Percentiles rank a stretch among this genome's conserved stretches.
Conservation (phyloP, 2,329 filamentous ascomycete species). For the Aspergillus floridensis region DNA sequence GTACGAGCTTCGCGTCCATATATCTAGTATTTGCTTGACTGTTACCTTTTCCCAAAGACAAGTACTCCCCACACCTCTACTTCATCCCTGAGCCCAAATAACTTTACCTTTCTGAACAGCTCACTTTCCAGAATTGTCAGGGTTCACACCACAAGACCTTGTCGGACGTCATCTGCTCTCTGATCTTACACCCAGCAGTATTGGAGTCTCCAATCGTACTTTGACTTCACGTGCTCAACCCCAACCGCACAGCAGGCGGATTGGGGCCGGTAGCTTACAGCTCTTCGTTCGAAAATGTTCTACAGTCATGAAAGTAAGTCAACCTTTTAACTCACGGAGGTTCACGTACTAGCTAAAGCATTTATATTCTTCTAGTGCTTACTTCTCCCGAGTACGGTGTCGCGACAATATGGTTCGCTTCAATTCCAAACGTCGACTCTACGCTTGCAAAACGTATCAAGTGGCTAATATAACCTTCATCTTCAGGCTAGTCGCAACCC, state of each 20-base stretch:
- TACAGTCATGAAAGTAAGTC: conserved; percentile 88
- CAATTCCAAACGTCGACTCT: neutral
- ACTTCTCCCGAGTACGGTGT: conserved; percentile 86
- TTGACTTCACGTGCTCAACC: neutral
- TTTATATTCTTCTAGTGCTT: conserved; percentile 56
- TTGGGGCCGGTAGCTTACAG: neutral
- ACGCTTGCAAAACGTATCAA: too few species aligned
- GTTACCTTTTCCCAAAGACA: too few species aligned
- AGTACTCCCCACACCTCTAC: too few species aligned
- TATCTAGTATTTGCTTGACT: too few species aligned
- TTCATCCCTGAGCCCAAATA: too few species aligned
- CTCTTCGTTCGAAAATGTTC: conserved; percentile 63
- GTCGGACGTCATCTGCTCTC: neutral
- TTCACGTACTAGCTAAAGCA: neutral
- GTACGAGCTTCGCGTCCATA: too few species aligned
- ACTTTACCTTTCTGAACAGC: too few species aligned
- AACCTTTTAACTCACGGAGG: neutral
- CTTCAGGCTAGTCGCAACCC: conserved; percentile 81
- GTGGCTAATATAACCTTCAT: neutral
- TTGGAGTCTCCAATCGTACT: neutral
- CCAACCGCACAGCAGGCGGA: neutral
- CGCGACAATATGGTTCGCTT: conserved; percentile 77
- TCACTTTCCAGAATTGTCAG: too few species aligned
- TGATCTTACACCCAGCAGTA: neutral
- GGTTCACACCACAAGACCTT: neutral